Evolutionary conservation across 768 basidiomycete species (phyloP).

Genomic region (Ramaria sp.): DNA sequence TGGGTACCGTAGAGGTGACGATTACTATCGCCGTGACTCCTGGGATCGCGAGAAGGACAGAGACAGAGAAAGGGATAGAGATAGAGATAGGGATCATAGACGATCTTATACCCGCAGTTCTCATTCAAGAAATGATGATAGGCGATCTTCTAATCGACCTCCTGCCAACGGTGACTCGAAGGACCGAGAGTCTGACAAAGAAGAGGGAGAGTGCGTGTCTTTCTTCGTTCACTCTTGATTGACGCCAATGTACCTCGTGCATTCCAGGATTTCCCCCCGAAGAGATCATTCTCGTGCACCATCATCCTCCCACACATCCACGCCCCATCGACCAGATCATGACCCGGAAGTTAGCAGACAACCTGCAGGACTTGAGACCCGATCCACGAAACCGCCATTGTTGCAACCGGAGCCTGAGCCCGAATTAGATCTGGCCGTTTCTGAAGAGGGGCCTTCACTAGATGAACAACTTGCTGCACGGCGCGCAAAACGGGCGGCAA

Average conservation of each 20-base stretch:
- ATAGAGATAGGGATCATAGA: conserved; percentile 1
- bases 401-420: conserved; percentile 27
- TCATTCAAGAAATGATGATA: neutral
- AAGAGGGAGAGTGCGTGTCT: conserved; percentile 90
- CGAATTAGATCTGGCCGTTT: conserved; percentile 47
- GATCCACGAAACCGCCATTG: neutral
- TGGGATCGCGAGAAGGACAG: neutral
- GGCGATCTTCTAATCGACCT: neutral
- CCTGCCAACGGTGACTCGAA: neutral
- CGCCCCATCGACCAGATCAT: neutral
- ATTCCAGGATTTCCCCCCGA: conserved; percentile 40
- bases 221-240: conserved; percentile 4
- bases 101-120: conserved; percentile 1
- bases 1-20: conserved; percentile 3
- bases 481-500: conserved; percentile 62
- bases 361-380: conserved; percentile 15
- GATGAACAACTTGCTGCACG: conserved; percentile 59
- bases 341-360: conserved; percentile 15
- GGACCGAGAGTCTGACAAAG: conserved; percentile 46
- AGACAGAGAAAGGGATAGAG: conserved; percentile 3
- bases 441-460: conserved; percentile 33
- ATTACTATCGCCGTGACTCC: neutral
- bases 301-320: conserved; percentile 9
- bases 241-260: conserved; percentile 10
- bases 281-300: conserved; percentile 19